Conservation (phyloP, 139 green algal genomes). For the Chlamydomonas incerta region DNA sequence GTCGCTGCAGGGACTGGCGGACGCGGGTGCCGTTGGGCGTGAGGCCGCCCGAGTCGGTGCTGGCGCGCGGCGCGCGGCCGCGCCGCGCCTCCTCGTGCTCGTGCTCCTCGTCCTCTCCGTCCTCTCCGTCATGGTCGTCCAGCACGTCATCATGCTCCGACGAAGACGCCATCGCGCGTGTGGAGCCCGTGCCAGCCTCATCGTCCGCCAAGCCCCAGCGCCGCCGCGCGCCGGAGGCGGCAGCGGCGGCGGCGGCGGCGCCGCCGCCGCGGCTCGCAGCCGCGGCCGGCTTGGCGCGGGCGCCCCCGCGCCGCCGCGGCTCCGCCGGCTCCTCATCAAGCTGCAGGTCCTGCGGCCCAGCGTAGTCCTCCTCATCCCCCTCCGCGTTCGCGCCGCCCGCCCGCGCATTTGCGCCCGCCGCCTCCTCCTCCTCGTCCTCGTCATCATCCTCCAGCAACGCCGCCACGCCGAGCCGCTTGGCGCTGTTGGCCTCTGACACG, state of each 20-base stretch:
- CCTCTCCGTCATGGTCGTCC: too few species aligned
- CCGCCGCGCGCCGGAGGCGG: too few species aligned
- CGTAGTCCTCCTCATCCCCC: too few species aligned
- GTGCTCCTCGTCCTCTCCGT: neutral
- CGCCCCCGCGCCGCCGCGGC: too few species aligned
- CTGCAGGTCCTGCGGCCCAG: too few species aligned
- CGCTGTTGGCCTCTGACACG: conserved; percentile 44
- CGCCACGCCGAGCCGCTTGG: neutral
- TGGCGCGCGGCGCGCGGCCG: too few species aligned
- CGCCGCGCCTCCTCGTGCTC: neutral
- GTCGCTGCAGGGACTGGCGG: conserved; percentile 21
- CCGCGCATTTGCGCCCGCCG: too few species aligned
- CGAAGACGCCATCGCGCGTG: neutral
- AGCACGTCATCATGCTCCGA: neutral
- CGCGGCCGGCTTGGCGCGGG: too few species aligned
- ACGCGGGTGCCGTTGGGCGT: conserved; percentile 16
- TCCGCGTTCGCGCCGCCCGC: too few species aligned
- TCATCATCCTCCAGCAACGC: neutral
- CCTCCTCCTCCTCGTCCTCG: neutral
- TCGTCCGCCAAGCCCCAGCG: neutral
- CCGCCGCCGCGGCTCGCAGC: too few species aligned
- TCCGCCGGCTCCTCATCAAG: too few species aligned
- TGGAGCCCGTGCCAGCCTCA: neutral
- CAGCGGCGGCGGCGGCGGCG: too few species aligned
- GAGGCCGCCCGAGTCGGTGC: neutral